Evolutionary conservation across 495 filamentous ascomycete genomes (phyloP), one percentile per base, ranked within the genome.

Genomic region (Penicilliopsis zonata): DNA sequence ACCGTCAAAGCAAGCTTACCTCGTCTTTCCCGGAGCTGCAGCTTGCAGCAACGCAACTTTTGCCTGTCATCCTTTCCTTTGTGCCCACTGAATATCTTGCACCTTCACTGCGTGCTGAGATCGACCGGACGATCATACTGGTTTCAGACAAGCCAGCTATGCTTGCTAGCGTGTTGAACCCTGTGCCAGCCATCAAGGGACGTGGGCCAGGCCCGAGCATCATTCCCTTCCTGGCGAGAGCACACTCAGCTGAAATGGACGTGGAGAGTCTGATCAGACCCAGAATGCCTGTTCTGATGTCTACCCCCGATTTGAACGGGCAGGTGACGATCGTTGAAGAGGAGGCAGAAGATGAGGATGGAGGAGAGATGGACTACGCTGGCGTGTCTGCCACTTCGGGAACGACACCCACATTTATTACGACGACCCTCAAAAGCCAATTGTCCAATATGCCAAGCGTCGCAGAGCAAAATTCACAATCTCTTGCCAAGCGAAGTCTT

Each of bases 121-220:
- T 93, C 40, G 82, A 94, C 47, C 76, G 76, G 26, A 82, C 82
- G 1, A 78, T 83, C 22, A 78, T 93, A 32, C 50, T 93, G 21
- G 67, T 60, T 13, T 56, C 65, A 23, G 65, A 76, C 41, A 77
- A 73, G 53, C 48, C 69, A 16, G 75, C 78, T 8, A 79, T 93
- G 69, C 46, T 86, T 9, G 78, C 85, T 18, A 86, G 82, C 50
- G 73, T 85, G 9, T 55, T 93, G 31, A 80, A 88, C 52, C 82
- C 84, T 1, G 68, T 76, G 34, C 59, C 69, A 9, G 69, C 69
- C 21, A 58, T 62, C 27, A 68, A 68, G 27, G 72, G 74, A 2
- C 67, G 67, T 17, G 63, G 55, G 18, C 64, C 63, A 23, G 68
- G 69, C 35, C 60, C 74, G 9, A 85, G 80, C 43, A 78, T 93